Evolutionary conservation across 1,284 basidiomycete species (phyloP).

Genomic region (Pholiota adiposa): DNA sequence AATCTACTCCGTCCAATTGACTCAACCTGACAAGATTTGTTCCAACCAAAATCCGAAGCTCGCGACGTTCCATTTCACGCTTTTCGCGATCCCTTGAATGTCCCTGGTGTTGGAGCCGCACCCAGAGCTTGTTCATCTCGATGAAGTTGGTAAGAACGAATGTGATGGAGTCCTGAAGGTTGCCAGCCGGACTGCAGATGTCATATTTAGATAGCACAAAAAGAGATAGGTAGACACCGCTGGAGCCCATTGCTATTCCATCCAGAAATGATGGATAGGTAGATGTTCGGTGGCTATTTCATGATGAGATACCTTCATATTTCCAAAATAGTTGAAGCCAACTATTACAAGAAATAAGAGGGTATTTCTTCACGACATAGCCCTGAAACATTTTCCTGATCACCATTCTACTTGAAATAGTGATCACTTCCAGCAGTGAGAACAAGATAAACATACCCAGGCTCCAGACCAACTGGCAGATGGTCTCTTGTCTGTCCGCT

Average conservation of each 20-base stretch:
- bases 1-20: constrained; percentile 92
- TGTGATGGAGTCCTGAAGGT: constrained; percentile 89
- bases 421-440: too few relatives aligned
- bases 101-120: constrained; percentile 93
- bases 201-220: not conserved
- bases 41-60: constrained; percentile 92
- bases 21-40: constrained; percentile 94
- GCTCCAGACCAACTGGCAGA: constrained; percentile 82
- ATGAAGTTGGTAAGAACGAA: constrained; percentile 98
- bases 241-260: too few relatives aligned
- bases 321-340: too few relatives aligned
- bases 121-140: constrained; percentile 99
- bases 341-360: too few relatives aligned
- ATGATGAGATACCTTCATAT: too few relatives aligned
- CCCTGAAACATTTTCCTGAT: too few relatives aligned
- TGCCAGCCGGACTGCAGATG: constrained; percentile 72
- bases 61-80: constrained; percentile 91
- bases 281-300: too few relatives aligned
- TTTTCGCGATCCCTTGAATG: constrained; percentile 95
- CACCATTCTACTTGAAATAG: too few relatives aligned
- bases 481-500: constrained; percentile 94
- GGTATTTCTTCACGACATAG: too few relatives aligned
- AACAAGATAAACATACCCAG: constrained; percentile 61
- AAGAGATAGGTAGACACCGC: too few relatives aligned
- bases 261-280: too few relatives aligned